Conservation (phyloP, 257 asterid species). For the Henckelia pumila region DNA sequence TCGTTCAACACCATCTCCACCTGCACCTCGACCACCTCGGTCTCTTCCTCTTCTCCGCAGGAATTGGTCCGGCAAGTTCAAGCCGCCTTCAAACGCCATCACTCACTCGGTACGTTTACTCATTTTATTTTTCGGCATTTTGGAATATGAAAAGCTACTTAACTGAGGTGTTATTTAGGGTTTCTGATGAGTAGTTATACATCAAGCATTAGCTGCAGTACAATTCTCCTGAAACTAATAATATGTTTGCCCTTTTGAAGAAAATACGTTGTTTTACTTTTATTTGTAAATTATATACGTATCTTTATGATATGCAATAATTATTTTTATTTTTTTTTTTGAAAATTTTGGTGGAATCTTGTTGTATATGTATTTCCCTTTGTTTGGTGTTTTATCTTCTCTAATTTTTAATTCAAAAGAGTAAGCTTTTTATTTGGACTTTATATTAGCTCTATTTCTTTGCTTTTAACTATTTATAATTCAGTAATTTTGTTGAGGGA, state of each 20-base stretch:
- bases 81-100: constrained; percentile 86
- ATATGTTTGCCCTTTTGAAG: background rate
- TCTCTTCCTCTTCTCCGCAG: constrained; percentile 65
- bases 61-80: constrained; percentile 63
- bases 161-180: background rate
- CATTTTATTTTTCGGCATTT: background rate
- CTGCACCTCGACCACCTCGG: constrained; percentile 47
- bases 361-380: background rate
- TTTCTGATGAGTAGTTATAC: constrained; percentile 11
- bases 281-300: background rate
- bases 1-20: constrained; percentile 45
- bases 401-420: background rate
- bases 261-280: no score
- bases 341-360: background rate
- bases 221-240: constrained; percentile 1
- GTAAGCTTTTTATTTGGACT: constrained; percentile 10
- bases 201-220: constrained; percentile 16
- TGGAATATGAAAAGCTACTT: background rate
- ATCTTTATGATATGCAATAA: no score
- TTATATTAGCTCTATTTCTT: background rate
- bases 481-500: background rate
- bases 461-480: background rate
- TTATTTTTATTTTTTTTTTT: no score
- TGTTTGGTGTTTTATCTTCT: background rate
- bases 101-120: constrained; percentile 53